Base-by-base conservation (phyloP, 2,329 filamentous ascomycete species). In the Thelonectria olida region DNA sequence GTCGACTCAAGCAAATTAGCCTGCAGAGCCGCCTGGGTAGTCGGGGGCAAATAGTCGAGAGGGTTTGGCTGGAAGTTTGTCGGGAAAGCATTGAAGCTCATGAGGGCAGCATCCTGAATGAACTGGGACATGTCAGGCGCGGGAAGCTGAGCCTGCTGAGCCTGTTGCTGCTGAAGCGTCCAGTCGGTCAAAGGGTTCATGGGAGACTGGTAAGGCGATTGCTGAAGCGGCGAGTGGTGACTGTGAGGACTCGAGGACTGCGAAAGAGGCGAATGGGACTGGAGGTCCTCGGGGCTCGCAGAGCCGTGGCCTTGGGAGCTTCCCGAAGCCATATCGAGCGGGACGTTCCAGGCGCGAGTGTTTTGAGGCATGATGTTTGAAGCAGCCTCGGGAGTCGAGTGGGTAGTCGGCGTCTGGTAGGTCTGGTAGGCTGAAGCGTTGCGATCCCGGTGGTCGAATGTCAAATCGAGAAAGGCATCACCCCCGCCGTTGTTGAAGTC, bases 21-120 rank as follows among this genome's bases (percentile, higher is more conserved):
- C 65, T 88, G 88, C 62, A 92, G 81, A 38, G 87, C 82, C 31
- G 86, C 84, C 71, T 92, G 90, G 7, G 87, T 86, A 7, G 88
- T 82, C 73, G 82, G 82, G 55, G 84, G 88, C 63, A 85, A 82
- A 76, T 90, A 90, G 64, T 87, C 87, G 59, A 89, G 81, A 31
- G 85, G 77, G 57, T 80, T 84, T 61, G 84, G 82, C 72, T 84
- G 86, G 72, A 84, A 87, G 67, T 76, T 79, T 41, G 82, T 67
- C 20, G 80, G 75, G 67, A 85, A 87, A 8, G 84, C 76, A 69
- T 82, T 83, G 74, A 85, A 87, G 66, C 76, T 82, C 69, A 88
- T 81, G 64, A 89, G 76, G 5, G 84, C 79, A 38, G 83, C 80
- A 64, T 89, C 86, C 70, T 86, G 87, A 54, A 88, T 82, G 68